Base-by-base conservation (phyloP, 2,329 filamentous ascomycete genomes). In the Alternaria incomplexa region DNA sequence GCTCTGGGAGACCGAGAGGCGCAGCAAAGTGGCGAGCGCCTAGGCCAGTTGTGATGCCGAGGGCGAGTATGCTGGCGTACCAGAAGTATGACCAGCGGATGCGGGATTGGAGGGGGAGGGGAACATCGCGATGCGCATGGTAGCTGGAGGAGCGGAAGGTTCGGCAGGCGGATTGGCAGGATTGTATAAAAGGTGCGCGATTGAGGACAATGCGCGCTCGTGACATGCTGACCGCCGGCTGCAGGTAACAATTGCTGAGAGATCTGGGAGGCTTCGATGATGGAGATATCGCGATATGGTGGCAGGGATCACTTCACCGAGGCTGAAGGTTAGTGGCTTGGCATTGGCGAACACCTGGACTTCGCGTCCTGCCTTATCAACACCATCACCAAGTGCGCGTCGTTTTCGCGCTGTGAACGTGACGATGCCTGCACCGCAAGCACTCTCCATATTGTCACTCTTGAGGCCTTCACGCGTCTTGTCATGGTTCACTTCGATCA, bases 61-160 rank as follows among this genome's bases (percentile, higher is more conserved):
- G 47, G 2, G 68, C 63, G 40, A 77, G 69, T 26, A 77, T 67
- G 46, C 73, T 61, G 52, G 67, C 73, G 52, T 78, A 78, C 75
- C 73, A 77, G 53, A 76, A 54, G 65, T 77, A 77, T 3, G 71
- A 70, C 62, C 69, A 68, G 52, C 73, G 74, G 32, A 75, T 74
- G 22, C 70, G 69, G 50, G 70, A 61, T 51, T 70, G 70, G 40
- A 68, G 62, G 43, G 66, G 59, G 56, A 72, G 57, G 43, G 68
- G 68, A 12, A 65, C 54, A 15, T 64, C 44, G 53, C 63, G 63
- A 22, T 52, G 64, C 20, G 58, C 48, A 45, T 62, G 23, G 56
- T 52, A 64, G 48, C 30, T 52, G 15, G 23, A 43, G 36, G 36
- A 40, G 28, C 45, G 61, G 30, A 44, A 32, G 40, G 52, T 30